A percentile compares a stretch with the other conserved stretches of the same genome.
phyloP scores from a whole-genome alignment of 78 protist species.

The Acrasis kona region DNA sequence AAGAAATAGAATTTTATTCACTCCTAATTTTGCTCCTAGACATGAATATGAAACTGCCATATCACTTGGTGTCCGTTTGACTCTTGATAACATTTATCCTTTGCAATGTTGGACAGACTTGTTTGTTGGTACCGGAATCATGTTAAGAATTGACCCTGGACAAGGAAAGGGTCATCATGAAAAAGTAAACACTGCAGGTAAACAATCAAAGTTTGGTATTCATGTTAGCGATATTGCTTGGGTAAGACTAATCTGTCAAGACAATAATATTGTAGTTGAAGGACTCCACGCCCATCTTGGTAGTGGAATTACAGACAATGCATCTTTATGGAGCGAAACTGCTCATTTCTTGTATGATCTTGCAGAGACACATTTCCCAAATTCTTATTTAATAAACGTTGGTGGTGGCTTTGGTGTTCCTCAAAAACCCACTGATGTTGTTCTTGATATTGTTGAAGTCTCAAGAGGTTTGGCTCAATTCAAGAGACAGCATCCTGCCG shows the following conservation, averaged over 20 bases:
- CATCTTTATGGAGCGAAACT: neutral
- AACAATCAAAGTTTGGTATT: neutral
- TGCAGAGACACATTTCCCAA: neutral
- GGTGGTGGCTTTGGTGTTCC: slow-evolving; percentile 11
- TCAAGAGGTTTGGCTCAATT: neutral
- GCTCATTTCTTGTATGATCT: neutral
- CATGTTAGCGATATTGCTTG: neutral
- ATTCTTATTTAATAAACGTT: neutral
- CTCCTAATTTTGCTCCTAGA: neutral
- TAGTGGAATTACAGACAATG: neutral
- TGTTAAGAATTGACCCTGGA: neutral
- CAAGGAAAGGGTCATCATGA: neutral
- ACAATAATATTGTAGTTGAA: neutral
- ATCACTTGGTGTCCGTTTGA: neutral
- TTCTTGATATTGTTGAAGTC: neutral
- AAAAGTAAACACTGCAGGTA: neutral
- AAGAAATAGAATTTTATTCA: neutral
- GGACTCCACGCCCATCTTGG: neutral
- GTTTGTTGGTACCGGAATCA: neutral
- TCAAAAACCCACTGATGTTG: neutral
- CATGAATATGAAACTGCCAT: neutral
- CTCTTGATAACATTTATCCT: neutral
- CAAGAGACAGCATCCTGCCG: neutral
- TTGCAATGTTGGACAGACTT: neutral
- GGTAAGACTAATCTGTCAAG: neutral